Percentiles rank a stretch among this genome's conserved stretches.
Conservation (phyloP, 352 stramenopile genomes). For the Phytophthora macrochlamydospora region DNA sequence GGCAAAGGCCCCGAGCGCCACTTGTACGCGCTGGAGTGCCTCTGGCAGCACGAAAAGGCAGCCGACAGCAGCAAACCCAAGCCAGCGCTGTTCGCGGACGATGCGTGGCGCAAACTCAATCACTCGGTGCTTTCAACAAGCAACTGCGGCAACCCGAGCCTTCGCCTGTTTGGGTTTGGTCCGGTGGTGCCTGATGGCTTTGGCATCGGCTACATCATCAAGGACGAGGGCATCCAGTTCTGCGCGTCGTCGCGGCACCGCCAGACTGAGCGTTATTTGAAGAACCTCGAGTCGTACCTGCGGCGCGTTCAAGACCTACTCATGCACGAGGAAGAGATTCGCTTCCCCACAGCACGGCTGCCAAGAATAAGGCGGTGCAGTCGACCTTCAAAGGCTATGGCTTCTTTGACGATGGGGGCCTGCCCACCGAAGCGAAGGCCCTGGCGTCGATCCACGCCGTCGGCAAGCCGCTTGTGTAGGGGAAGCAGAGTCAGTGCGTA, state of each 20-base stretch:
- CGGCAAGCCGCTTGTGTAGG: constrained; percentile 42
- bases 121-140: constrained; percentile 95
- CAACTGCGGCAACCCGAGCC: constrained; percentile 96
- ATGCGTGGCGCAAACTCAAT: constrained; percentile 91
- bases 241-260: constrained; percentile 84
- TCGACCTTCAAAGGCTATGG: constrained; percentile 73
- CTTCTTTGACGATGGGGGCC: constrained; percentile 73
- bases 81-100: constrained; percentile 88
- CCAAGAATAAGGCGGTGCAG: constrained; percentile 56
- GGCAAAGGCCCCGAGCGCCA: constrained; percentile 95
- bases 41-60: constrained; percentile 72
- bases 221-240: constrained; percentile 93
- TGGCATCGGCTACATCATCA: constrained; percentile 98
- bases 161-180: constrained; percentile 94
- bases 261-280: constrained; percentile 83
- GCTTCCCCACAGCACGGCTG: constrained; percentile 68
- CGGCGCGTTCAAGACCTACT: constrained; percentile 80
- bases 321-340: constrained; percentile 77
- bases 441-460: constrained; percentile 34
- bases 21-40: constrained; percentile 93
- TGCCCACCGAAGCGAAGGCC: constrained; percentile 39
- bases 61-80: constrained; percentile 36
- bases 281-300: constrained; percentile 84
- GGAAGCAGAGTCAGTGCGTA: not conserved
- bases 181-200: constrained; percentile 94